Conservation (phyloP, 176 grass and related monocot genomes). For the Musa acuminata region DNA sequence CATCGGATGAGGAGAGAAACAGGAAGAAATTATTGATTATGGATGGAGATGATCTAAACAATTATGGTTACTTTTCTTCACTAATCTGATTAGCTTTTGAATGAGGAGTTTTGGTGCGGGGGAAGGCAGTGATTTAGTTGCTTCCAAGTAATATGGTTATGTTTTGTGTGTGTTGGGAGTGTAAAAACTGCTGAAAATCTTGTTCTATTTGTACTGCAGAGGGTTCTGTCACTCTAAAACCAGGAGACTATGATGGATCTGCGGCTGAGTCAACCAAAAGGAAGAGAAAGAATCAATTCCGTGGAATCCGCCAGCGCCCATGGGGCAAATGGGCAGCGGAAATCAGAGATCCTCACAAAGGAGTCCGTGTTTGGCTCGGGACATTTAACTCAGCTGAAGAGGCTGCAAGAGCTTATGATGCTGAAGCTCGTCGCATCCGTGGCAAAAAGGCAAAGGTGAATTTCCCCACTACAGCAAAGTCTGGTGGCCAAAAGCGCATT, state of each 20-base stretch:
- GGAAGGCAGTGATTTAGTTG: too few species aligned
- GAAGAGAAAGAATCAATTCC: conserved; percentile 49
- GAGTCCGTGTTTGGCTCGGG: conserved; percentile 40
- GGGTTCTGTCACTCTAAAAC: conserved; percentile 11
- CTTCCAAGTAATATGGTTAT: too few species aligned
- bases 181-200: background rate
- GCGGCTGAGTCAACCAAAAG: conserved; percentile 6
- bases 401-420: conserved; percentile 41
- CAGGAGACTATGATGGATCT: conserved; percentile 4
- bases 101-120: conserved; percentile 6
- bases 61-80: background rate
- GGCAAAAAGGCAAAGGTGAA: conserved; percentile 52
- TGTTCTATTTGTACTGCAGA: conserved; percentile 16
- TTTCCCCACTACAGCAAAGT: conserved; percentile 18
- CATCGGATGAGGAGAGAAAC: background rate
- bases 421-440: conserved; percentile 36
- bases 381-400: conserved; percentile 48
- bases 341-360: conserved; percentile 42
- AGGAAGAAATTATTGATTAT: background rate
- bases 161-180: too few species aligned
- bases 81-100: background rate
- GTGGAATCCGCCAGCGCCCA: conserved; percentile 43
- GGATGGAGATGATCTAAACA: background rate
- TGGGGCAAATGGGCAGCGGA: conserved; percentile 56
- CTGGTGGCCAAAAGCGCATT: conserved; percentile 3